Percentiles rank a stretch among this genome's conserved stretches.
phyloP scores from a whole-genome alignment of 352 stramenopile species.

The Phytopythium kandeliae region DNA sequence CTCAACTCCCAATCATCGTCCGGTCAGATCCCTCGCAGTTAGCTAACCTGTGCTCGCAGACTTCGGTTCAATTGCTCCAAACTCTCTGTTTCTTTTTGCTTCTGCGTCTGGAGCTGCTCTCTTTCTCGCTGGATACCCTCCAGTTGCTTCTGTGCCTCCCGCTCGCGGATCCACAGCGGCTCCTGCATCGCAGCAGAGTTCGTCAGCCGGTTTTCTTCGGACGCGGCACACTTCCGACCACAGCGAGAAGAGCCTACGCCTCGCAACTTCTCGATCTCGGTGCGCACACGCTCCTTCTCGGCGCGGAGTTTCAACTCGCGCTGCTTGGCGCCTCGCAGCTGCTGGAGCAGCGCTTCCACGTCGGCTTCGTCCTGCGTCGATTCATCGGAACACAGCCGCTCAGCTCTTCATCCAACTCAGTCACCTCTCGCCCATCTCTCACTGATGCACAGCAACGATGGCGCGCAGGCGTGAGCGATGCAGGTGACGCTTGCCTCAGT shows the following conservation, averaged over 20 bases:
- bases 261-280: conserved; percentile 39
- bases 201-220: neutral
- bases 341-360: conserved; percentile 47
- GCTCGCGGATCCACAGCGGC: conserved; percentile 39
- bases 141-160: conserved; percentile 39
- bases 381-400: neutral
- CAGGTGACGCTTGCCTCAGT: neutral
- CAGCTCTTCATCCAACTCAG: neutral
- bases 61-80: conserved; percentile 23
- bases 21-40: neutral
- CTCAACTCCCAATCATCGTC: neutral
- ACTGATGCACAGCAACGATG: neutral
- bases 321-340: conserved; percentile 51
- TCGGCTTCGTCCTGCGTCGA: conserved; percentile 25
- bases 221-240: neutral
- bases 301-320: conserved; percentile 54
- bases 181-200: conserved; percentile 8
- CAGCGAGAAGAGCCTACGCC: conserved; percentile 15
- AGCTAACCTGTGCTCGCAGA: conserved; percentile 24
- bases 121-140: conserved; percentile 23
- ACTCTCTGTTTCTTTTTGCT: conserved; percentile 25
- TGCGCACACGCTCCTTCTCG: conserved; percentile 63
- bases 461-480: neutral
- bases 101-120: conserved; percentile 20
- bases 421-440: neutral